Percentiles rank a stretch among this genome's conserved stretches.
Conservation (phyloP, 306 rosid species). For the Cucurbita argyrosperma region DNA sequence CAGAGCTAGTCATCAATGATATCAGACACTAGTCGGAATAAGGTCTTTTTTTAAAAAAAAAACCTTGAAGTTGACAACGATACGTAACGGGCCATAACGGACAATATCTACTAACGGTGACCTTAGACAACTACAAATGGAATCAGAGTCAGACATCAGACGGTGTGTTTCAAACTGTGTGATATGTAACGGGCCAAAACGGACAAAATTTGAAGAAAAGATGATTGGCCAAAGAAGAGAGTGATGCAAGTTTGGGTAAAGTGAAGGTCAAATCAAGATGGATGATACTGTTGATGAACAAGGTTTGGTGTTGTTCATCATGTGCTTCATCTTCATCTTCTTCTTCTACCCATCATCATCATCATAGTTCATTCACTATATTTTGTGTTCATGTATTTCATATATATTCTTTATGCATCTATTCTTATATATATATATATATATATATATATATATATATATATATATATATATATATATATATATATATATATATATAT, state of each 20-base stretch:
- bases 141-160: too few species aligned
- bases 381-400: background rate
- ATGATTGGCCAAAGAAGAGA: background rate
- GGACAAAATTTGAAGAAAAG: background rate
- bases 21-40: too few species aligned
- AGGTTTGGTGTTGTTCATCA: conserved; percentile 4
- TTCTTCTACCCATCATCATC: background rate
- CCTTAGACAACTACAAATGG: too few species aligned
- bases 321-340: background rate
- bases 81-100: too few species aligned
- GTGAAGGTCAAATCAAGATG: conserved; percentile 9
- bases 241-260: background rate
- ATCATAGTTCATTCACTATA: background rate
- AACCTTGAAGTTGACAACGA: too few species aligned
- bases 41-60: too few species aligned
- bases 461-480: background rate
- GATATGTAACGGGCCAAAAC: too few species aligned
- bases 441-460: background rate
- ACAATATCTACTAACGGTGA: too few species aligned
- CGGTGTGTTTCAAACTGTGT: too few species aligned
- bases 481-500: background rate
- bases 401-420: background rate
- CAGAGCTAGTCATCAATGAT: too few species aligned
- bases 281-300: conserved; percentile 7
- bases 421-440: background rate